phyloP scores from a whole-genome alignment of 208 protist genomes.

The Crithidia thermophila region DNA sequence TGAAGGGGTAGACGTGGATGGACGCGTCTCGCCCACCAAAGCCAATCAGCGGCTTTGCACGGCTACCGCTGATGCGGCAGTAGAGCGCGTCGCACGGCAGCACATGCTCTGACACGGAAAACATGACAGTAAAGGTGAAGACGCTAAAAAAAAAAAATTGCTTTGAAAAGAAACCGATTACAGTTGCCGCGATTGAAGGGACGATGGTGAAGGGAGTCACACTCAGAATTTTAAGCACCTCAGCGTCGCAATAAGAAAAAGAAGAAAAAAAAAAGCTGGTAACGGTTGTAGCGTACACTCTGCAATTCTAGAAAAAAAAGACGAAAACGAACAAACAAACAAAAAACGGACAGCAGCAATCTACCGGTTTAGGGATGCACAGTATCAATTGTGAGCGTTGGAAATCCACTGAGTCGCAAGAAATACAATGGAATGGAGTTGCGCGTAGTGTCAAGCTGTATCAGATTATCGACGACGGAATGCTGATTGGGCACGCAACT shows the following conservation, averaged over 20 bases:
- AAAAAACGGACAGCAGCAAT: too few species aligned
- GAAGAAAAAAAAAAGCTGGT: neutral
- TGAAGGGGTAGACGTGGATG: conserved; percentile 72
- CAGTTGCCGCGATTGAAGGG: neutral
- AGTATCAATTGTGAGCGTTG: too few species aligned
- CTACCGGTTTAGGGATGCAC: too few species aligned
- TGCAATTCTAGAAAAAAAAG: too few species aligned
- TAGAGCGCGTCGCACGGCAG: conserved; percentile 69
- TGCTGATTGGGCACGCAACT: too few species aligned
- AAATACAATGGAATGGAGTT: too few species aligned
- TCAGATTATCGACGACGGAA: too few species aligned
- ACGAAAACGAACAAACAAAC: conserved; percentile 5
- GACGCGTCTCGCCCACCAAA: conserved; percentile 66
- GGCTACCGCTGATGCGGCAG: conserved; percentile 56
- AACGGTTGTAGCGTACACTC: too few species aligned
- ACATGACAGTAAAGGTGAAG: conserved; percentile 29
- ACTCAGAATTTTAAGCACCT: too few species aligned
- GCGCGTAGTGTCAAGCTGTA: too few species aligned
- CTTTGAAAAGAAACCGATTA: neutral
- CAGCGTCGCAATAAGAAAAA: neutral
- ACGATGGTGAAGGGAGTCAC: neutral
- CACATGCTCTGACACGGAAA: conserved; percentile 37
- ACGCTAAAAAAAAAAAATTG: neutral
- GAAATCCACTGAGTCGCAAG: too few species aligned
- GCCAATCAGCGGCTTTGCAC: conserved; percentile 63